Conservation (phyloP, 2,329 filamentous ascomycete species). For the Cryphonectria nitschkei region DNA sequence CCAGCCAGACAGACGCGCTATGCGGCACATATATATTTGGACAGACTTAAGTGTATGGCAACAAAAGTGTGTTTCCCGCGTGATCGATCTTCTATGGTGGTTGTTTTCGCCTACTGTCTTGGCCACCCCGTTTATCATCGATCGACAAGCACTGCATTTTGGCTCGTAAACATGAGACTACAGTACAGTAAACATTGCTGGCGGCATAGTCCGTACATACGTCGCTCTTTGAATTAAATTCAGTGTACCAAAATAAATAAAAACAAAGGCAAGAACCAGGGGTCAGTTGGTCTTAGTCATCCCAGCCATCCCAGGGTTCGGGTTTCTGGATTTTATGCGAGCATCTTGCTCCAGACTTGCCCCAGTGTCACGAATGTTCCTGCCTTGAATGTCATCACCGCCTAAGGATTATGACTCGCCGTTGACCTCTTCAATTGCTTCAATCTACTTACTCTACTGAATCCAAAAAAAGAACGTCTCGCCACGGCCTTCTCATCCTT, state of each 20-base stretch:
- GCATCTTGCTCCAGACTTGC: not conserved
- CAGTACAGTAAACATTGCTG: not conserved
- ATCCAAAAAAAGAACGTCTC: not conserved
- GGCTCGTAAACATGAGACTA: not conserved
- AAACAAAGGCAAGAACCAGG: not conserved
- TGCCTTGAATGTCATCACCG: not conserved
- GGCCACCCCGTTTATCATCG: not conserved
- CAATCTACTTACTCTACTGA: no score
- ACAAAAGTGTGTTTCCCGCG: not conserved
- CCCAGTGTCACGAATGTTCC: not conserved
- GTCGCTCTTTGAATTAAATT: not conserved
- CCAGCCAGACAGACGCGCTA: not conserved
- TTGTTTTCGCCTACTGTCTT: not conserved
- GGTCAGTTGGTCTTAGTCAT: not conserved
- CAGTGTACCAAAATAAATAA: not conserved
- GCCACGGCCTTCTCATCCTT: not conserved
- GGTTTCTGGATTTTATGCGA: not conserved
- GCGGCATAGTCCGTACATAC: not conserved
- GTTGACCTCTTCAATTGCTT: not conserved
- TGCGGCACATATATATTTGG: constrained; percentile 3
- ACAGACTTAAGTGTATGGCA: not conserved
- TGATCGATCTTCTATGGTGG: not conserved
- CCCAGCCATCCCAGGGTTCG: not conserved
- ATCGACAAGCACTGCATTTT: not conserved
- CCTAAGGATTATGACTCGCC: not conserved